Conservation (phyloP, 1,139 yeast genomes). For the Lizanozyma gosingica region DNA sequence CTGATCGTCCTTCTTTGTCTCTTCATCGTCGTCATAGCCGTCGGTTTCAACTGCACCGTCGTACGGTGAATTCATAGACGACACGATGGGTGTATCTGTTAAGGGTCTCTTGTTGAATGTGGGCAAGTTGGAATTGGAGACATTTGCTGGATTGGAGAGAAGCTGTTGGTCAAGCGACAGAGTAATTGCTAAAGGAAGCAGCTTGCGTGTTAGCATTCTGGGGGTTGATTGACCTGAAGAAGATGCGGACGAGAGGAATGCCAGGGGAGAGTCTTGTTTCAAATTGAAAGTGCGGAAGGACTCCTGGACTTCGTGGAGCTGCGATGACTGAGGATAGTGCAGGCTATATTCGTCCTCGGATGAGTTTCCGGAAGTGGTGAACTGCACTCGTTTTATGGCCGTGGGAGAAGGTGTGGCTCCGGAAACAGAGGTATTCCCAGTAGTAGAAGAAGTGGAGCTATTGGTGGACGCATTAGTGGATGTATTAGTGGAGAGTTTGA, state of each 20-base stretch:
- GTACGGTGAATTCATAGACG: constrained; percentile 46
- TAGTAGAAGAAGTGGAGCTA: too few relatives aligned
- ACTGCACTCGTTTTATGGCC: constrained; percentile 8
- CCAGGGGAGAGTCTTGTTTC: constrained; percentile 4
- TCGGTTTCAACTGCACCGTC: constrained; percentile 26
- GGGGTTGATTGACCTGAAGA: not conserved
- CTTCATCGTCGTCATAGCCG: constrained; percentile 10
- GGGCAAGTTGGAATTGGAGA: constrained; percentile 30
- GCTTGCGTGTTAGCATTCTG: constrained; percentile 4
- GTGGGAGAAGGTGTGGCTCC: constrained; percentile 2
- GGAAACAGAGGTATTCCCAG: too few relatives aligned
- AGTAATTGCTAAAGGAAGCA: constrained; percentile 11
- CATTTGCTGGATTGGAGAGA: constrained; percentile 7
- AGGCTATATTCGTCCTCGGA: constrained; percentile 8
- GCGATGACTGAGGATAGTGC: too few relatives aligned
- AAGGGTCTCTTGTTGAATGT: constrained; percentile 61
- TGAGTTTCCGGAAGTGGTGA: constrained; percentile 9
- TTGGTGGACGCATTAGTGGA: too few relatives aligned
- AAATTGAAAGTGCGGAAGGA: constrained; percentile 3
- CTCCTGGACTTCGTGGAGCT: too few relatives aligned
- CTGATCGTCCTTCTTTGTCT: constrained; percentile 4
- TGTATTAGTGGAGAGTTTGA: too few relatives aligned
- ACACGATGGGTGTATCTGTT: constrained; percentile 63
- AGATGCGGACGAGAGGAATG: constrained; percentile 1
- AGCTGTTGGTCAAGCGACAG: constrained; percentile 23